Percentiles rank a stretch among this genome's conserved stretches.
Conservation (phyloP, 306 rosid species). For the Quercus cerris region DNA sequence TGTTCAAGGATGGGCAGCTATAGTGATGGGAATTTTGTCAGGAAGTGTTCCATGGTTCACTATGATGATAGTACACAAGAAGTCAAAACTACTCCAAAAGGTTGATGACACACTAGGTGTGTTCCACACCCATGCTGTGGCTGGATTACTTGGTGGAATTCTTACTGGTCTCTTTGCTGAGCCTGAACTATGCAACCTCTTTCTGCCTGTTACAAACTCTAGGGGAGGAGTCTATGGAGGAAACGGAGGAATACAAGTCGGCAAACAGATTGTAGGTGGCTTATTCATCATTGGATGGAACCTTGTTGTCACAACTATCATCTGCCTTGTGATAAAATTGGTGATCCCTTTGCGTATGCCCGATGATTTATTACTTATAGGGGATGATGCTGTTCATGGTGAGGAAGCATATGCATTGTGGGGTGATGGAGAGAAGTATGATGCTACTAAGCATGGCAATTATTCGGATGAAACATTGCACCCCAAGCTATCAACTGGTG, state of each 20-base stretch:
- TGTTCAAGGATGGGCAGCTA: conserved; percentile 70
- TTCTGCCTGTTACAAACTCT: conserved; percentile 31
- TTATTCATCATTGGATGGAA: conserved; percentile 53
- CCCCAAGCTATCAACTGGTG: conserved; percentile 27
- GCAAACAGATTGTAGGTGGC: conserved; percentile 44
- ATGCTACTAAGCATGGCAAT: conserved; percentile 1
- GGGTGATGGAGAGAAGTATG: conserved; percentile 60
- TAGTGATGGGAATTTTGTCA: conserved; percentile 54
- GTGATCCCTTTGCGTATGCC: conserved; percentile 50
- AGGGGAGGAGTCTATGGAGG: conserved; percentile 48
- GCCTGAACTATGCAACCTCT: conserved; percentile 38
- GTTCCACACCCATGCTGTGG: conserved; percentile 66
- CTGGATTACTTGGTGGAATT: conserved; percentile 50
- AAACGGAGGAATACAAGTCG: conserved; percentile 48
- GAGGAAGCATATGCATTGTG: conserved; percentile 65
- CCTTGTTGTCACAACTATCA: conserved; percentile 43
- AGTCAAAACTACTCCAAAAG: conserved; percentile 21
- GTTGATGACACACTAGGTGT: conserved; percentile 66
- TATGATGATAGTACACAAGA: conserved; percentile 61
- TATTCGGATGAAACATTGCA: conserved; percentile 32
- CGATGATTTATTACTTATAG: conserved; percentile 48
- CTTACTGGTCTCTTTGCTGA: conserved; percentile 57
- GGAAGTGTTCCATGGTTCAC: conserved; percentile 64
- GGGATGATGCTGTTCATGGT: conserved; percentile 60
- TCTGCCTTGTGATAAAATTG: conserved; percentile 25